Evolutionary conservation across 2,329 filamentous ascomycete species (phyloP).

Genomic region (Fusarium dlaminii): DNA sequence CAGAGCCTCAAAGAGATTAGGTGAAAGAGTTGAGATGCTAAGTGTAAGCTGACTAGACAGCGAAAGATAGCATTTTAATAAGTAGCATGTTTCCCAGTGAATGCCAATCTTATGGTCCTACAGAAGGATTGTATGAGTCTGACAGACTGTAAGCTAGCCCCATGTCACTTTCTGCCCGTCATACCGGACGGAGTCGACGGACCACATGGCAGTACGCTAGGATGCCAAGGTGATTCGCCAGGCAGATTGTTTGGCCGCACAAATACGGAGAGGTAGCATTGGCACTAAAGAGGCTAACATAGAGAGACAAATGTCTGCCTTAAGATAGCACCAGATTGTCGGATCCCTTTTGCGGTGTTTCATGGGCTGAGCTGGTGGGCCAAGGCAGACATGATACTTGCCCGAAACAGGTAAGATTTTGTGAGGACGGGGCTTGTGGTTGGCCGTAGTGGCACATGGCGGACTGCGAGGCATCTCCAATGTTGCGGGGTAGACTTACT

Average conservation of each 20-base stretch:
- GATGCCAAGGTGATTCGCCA: neutral
- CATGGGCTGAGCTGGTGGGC: neutral
- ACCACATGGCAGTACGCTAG: neutral
- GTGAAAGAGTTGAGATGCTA: neutral
- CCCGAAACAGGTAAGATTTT: neutral
- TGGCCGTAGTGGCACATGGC: neutral
- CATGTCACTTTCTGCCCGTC: neutral
- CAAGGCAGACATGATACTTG: slow-evolving; percentile 1
- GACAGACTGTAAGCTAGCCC: neutral
- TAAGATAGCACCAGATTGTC: neutral
- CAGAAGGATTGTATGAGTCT: neutral
- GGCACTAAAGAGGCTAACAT: neutral
- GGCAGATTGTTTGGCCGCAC: neutral
- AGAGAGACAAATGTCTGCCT: neutral
- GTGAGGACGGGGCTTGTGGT: neutral
- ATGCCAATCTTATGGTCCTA: neutral
- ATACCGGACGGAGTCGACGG: neutral
- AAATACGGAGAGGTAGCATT: neutral
- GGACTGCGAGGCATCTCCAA: slow-evolving; percentile 1
- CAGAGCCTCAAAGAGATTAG: neutral
- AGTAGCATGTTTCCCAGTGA: neutral
- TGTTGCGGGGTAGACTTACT: slow-evolving; percentile 8
- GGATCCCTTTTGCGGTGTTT: neutral
- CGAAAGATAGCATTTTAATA: neutral
- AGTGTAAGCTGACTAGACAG: slow-evolving; percentile 2